A percentile compares a stretch with the other conserved stretches of the same genome.
Conservation (phyloP, 345 rosid genomes). For the Eucalyptus cloeziana region DNA sequence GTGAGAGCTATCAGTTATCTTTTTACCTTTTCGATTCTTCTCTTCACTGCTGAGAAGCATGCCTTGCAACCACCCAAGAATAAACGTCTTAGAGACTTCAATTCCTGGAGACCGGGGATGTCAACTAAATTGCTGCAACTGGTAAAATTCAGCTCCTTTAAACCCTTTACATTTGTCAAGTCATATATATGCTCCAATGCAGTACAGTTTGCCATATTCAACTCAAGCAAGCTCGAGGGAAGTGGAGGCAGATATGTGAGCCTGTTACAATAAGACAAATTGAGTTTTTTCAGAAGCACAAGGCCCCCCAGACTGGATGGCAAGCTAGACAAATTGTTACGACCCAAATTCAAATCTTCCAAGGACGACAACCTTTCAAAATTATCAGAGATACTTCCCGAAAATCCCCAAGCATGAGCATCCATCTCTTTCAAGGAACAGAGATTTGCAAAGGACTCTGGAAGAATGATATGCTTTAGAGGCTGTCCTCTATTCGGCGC, state of each 20-base stretch:
- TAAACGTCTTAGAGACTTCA: slow-evolving; percentile 20
- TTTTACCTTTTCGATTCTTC: slow-evolving; percentile 32
- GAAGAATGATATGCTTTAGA: neutral
- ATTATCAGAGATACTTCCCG: slow-evolving; percentile 33
- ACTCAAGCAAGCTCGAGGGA: slow-evolving; percentile 24
- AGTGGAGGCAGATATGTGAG: slow-evolving; percentile 32
- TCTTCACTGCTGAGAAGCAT: slow-evolving; percentile 12
- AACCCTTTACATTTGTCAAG: slow-evolving; percentile 12
- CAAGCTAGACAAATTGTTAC: slow-evolving; percentile 27
- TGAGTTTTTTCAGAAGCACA: slow-evolving; percentile 16
- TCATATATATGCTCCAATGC: slow-evolving; percentile 16
- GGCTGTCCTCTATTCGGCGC: neutral
- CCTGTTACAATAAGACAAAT: slow-evolving; percentile 13
- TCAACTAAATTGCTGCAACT: slow-evolving; percentile 29
- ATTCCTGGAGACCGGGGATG: slow-evolving; percentile 30
- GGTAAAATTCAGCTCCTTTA: slow-evolving; percentile 11
- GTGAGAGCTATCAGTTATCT: neutral
- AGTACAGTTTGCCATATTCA: slow-evolving; percentile 22
- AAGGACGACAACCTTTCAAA: slow-evolving; percentile 27
- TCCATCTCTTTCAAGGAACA: slow-evolving; percentile 20
- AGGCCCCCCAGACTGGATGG: slow-evolving; percentile 38
- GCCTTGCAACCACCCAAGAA: slow-evolving; percentile 24
- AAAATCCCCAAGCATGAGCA: slow-evolving; percentile 29
- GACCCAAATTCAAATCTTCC: slow-evolving; percentile 14
- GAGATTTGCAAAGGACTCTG: slow-evolving; percentile 25